Conservation (phyloP, 208 protist species). For the Trypanosoma brucei region DNA sequence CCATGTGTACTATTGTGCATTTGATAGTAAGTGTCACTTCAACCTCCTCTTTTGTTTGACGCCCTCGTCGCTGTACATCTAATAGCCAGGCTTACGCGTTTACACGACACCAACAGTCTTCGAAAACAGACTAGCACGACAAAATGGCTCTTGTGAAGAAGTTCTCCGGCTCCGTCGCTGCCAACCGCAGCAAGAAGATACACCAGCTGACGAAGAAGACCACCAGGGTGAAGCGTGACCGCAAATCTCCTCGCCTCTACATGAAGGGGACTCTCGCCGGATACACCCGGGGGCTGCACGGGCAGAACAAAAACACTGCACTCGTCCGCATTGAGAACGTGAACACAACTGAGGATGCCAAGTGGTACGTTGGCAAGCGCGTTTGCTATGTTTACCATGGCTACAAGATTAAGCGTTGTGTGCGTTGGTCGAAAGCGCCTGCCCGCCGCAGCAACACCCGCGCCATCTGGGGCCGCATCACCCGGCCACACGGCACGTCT, state of each 20-base stretch:
- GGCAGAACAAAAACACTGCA: slow-evolving; percentile 93
- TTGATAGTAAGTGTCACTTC: too few relatives aligned
- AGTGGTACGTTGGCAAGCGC: slow-evolving; percentile 99
- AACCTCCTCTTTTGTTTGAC: slow-evolving; percentile 19
- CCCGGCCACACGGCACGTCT: slow-evolving; percentile 95
- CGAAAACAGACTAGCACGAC: slow-evolving; percentile 17
- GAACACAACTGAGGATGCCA: slow-evolving; percentile 91
- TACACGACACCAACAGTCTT: slow-evolving; percentile 10
- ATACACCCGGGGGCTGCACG: slow-evolving; percentile 89
- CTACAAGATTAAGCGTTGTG: slow-evolving; percentile 90
- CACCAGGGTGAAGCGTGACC: slow-evolving; percentile 79
- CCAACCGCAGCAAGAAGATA: slow-evolving; percentile 89
- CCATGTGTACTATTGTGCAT: too few relatives aligned
- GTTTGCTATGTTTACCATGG: slow-evolving; percentile 98
- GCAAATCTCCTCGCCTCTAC: slow-evolving; percentile 87
- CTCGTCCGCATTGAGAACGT: slow-evolving; percentile 97
- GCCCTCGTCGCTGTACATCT: slow-evolving; percentile 7
- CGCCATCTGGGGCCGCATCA: slow-evolving; percentile 97
- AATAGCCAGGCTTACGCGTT: slow-evolving; percentile 22
- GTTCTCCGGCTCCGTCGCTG: slow-evolving; percentile 36
- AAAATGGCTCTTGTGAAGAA: slow-evolving; percentile 23
- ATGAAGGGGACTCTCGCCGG: slow-evolving; percentile 89
- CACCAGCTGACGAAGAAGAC: slow-evolving; percentile 84
- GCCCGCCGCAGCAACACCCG: slow-evolving; percentile 88
- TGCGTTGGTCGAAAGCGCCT: slow-evolving; percentile 88